Percentiles rank a stretch among this genome's conserved stretches.
Conservation (phyloP, 2,329 filamentous ascomycete species). For the Aspergillus sp. region DNA sequence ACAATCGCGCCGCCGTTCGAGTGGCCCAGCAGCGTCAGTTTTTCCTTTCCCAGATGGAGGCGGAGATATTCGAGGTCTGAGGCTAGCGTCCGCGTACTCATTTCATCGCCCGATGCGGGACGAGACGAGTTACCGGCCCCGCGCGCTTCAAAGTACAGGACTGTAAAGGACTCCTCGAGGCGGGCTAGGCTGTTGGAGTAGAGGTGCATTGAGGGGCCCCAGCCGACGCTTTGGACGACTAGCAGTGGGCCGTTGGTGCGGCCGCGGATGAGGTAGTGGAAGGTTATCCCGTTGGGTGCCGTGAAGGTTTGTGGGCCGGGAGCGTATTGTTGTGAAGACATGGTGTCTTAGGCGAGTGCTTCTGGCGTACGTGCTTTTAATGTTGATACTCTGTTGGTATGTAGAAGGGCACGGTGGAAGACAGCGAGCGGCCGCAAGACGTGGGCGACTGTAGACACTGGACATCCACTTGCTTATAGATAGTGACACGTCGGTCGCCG, state of each 20-base stretch:
- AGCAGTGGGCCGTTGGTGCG: neutral
- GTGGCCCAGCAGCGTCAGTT: conserved; percentile 29
- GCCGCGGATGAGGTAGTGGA: conserved; percentile 6
- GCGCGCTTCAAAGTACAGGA: conserved; percentile 4
- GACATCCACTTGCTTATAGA: neutral
- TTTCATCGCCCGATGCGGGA: neutral
- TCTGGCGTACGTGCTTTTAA: too few species aligned
- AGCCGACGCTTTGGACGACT: conserved; percentile 5
- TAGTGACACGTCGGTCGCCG: neutral
- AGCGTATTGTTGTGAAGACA: neutral
- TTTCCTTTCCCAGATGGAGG: conserved; percentile 25
- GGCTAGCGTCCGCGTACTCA: conserved; percentile 19
- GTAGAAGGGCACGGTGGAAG: neutral
- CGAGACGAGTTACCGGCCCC: conserved; percentile 8
- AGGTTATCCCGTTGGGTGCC: neutral
- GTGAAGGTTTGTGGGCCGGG: neutral
- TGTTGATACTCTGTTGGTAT: neutral
- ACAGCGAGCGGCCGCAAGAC: neutral
- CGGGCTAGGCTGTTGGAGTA: neutral
- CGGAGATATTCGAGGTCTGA: conserved; percentile 33
- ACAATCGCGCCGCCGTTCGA: conserved; percentile 35
- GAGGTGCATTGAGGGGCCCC: conserved; percentile 7
- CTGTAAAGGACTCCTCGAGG: neutral
- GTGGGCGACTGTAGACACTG: too few species aligned
- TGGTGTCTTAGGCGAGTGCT: too few species aligned